Evolutionary conservation across 2,329 filamentous ascomycete species (phyloP).

Genomic region (Gaeumannomyces sp.): DNA sequence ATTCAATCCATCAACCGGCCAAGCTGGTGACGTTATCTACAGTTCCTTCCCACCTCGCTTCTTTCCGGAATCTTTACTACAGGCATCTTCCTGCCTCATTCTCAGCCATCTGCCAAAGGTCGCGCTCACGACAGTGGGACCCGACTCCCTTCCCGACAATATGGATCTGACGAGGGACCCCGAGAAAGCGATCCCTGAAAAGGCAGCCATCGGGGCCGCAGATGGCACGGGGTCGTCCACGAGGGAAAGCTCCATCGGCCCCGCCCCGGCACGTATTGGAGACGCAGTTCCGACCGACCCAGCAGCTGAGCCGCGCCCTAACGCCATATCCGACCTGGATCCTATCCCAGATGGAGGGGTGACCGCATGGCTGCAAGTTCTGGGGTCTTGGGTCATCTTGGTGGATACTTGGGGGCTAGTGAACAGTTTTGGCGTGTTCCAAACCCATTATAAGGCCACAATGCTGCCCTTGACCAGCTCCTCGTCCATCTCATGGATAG

Average conservation of each 20-base stretch:
- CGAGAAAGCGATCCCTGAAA: not conserved
- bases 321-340: not conserved
- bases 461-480: conserved; percentile 26
- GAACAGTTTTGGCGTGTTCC: conserved; percentile 36
- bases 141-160: not conserved
- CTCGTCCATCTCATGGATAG: conserved; percentile 40
- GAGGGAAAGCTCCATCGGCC: not conserved
- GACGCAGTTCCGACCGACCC: too few species aligned
- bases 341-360: conserved; percentile 28
- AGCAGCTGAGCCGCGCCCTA: not conserved
- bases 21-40: too few species aligned
- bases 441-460: conserved; percentile 35
- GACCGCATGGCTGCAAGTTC: conserved; percentile 33
- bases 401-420: conserved; percentile 31
- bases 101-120: not conserved
- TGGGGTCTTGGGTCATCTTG: conserved; percentile 30
- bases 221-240: not conserved
- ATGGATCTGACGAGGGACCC: not conserved
- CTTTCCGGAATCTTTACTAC: too few species aligned
- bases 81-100: not conserved
- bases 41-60: too few species aligned
- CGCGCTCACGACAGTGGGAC: not conserved
- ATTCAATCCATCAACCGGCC: too few species aligned
- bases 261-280: not conserved
- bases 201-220: not conserved